These are phyloP conservation scores for Acanthamoeba royreba DNA, from an alignment of 208 protist genomes.

Conservation along the genomic window DNA sequence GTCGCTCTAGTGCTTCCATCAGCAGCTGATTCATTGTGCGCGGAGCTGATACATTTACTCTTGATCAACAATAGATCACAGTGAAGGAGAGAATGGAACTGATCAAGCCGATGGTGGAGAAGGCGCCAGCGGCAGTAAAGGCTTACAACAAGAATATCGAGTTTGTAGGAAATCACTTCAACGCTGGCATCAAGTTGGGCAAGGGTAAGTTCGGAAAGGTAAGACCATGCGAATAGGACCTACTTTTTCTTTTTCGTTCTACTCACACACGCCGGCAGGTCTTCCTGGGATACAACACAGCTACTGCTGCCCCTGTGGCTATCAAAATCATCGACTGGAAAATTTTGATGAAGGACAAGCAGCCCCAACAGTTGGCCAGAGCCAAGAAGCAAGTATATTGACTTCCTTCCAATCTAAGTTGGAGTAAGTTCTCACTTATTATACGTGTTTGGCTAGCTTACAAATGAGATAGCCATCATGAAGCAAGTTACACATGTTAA, in stretches of 20 bases:
- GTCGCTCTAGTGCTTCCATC: not conserved
- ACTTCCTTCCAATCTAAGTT: too few relatives aligned
- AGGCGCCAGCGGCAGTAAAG: not conserved
- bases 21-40: not conserved
- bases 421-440: too few relatives aligned
- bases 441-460: too few relatives aligned
- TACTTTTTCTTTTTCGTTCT: not conserved
- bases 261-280: not conserved
- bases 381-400: not conserved
- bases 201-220: constrained; percentile 26
- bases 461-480: constrained; percentile 33
- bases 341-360: not conserved
- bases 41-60: not conserved
- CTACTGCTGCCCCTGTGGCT: not conserved
- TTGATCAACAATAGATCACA: not conserved
- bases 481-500: constrained; percentile 17
- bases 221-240: too few relatives aligned
- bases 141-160: not conserved
- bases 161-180: constrained; percentile 3
- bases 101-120: not conserved
- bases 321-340: constrained; percentile 18
- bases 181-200: not conserved
- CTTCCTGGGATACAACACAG: not conserved
- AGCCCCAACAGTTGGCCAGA: not conserved
- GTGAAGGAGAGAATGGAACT: not conserved